Base-by-base conservation (phyloP, 257 asterid genomes). In the Voacanga thouarsii region DNA sequence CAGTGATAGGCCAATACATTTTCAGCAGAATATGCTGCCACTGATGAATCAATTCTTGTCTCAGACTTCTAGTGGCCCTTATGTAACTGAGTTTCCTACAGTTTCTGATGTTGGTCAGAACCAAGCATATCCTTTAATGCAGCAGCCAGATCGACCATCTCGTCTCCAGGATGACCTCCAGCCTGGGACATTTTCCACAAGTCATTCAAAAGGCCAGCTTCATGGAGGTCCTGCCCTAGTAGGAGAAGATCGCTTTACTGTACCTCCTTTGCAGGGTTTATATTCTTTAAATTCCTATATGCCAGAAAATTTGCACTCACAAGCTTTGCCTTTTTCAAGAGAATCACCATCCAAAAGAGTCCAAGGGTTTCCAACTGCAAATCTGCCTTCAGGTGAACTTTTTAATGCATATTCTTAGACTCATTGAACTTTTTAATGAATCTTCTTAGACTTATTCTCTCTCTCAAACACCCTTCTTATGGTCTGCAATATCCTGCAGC, bases 11-110 rank as follows among this genome's bases (percentile, higher is more conserved):
- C 82, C 88, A 72, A 82, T 72, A 45, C 89, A 85, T 43, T 76
- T 81, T 71, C 92, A 89, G 69, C 91, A 79, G 84, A 81, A 84
- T 81, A 75, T 81, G 59, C 75, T 50, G 80, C 88, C 87, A 77
- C 86, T 59, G 44, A 76, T 83, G 80, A 85, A 78, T 83, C 87
- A 85, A 75, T 80, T 77, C 72, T 76, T 87, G 74, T 72, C 91
- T 76, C 81, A 77, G 78, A 45, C 89, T 80, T 81, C 91, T 82
- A 50, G 37, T 26, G 75, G 85, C 77, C 82, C 82, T 74, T 86
- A 84, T 61, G 65, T 85, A 79, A 77, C 88, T 71, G 91, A 86
- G 72, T 81, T 78, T 64, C 82, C 84, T 70, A 67, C 68, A 80
- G 81, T 71, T 71, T 80, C 88, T 83, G 84, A 84, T 80, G 76